Evolutionary conservation across 306 rosid genomes (phyloP).

Genomic region (Corylus heterophylla): DNA sequence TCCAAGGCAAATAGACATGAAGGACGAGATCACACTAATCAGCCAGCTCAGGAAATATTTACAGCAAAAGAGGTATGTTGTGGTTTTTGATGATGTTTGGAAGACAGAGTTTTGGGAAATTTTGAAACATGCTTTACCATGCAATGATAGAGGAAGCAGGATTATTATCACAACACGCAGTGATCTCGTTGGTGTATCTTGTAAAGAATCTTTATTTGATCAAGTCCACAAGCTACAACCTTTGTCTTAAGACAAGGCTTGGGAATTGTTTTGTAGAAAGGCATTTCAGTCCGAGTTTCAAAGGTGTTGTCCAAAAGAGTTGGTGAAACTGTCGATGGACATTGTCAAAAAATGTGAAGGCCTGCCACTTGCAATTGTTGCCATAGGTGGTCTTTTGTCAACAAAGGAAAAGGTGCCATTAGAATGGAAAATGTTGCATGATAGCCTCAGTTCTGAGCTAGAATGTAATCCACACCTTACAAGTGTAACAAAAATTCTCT

Average conservation of each 20-base stretch:
- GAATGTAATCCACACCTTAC: constrained; percentile 6
- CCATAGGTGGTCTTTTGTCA: constrained; percentile 16
- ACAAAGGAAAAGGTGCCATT: background rate
- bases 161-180: background rate
- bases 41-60: background rate
- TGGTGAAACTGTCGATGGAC: background rate
- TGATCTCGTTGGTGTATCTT: background rate
- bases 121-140: constrained; percentile 1
- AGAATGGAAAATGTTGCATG: constrained; percentile 11
- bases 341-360: constrained; percentile 17
- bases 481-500: background rate
- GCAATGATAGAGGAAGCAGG: background rate
- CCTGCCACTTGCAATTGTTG: constrained; percentile 20
- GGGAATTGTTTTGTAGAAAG: background rate
- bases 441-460: constrained; percentile 5
- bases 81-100: constrained; percentile 2
- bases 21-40: background rate
- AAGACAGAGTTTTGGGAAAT: background rate
- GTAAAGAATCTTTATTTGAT: background rate
- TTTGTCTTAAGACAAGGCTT: background rate
- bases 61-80: background rate
- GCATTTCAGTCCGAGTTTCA: background rate
- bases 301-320: background rate
- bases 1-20: background rate
- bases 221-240: background rate